Base-by-base conservation (phyloP, 805 yeast species). In the Nakazawaea pomicola region DNA sequence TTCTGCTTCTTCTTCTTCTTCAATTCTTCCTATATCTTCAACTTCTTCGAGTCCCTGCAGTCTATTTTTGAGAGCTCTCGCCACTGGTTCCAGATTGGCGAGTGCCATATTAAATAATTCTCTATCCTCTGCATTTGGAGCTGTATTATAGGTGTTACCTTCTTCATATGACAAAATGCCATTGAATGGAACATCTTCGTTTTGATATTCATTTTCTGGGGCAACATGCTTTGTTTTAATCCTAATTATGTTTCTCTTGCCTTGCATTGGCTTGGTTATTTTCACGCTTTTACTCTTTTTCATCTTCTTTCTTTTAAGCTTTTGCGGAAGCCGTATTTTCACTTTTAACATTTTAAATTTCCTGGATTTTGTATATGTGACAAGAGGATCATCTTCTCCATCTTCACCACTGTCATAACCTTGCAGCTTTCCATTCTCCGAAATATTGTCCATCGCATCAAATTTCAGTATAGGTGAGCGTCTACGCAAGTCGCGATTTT, bases 151-250 rank as follows among this genome's bases (percentile, higher is more conserved):
- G 1, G 87, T 83, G 21, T 69, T 72, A 27, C 81, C 78, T 33
- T 82, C 78, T 16, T 74, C 70, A 49, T 74, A 74, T 15, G 69
- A 58, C 15, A 84, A 60, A 0, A 83, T 71, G 0, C 93, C 93
- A 37, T 82, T 63, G 49, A 74, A 84, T 0, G 95, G 93, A 21
- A 78, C 52, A 41, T 80, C 83, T 35, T 65, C 58, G n/a, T 67
- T 64, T n/a, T 64, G 62, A 44, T 63, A 60, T 20, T 37, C 29
- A 7, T 17, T 20, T 19, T 24, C 16, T 18, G 27, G 20, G 9
- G 20, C 29, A 9, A 28, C 4, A 15, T 9, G n/a, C 33, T 29
- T 24, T 17, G 33, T 23, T 11, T 37, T 29, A 4, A 32, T 32
- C 9, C 35, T 18, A 20, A 32, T 32, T n/a, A 32, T 16, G 4